Conservation (phyloP, 2,329 filamentous ascomycete genomes). For the Lachnellula cervina region DNA sequence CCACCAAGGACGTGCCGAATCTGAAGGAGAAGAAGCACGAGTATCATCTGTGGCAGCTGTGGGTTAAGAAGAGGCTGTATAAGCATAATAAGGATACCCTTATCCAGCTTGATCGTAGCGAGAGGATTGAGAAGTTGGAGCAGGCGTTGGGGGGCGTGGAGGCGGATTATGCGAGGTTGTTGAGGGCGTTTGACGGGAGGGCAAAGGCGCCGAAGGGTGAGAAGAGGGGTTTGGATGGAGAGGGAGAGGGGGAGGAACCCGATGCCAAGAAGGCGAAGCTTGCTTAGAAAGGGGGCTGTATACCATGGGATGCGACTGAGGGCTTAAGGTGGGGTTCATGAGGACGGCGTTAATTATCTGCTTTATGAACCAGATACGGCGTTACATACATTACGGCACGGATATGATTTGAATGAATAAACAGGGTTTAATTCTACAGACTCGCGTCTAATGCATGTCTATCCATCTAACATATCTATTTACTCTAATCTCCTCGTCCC, state of each 20-base stretch:
- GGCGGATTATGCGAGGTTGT: slow-evolving; percentile 65
- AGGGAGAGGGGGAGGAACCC: slow-evolving; percentile 11
- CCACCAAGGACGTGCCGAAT: slow-evolving; percentile 38
- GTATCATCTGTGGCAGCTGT: slow-evolving; percentile 67
- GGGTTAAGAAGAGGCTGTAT: slow-evolving; percentile 74
- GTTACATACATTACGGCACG: background rate
- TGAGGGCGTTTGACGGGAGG: slow-evolving; percentile 34
- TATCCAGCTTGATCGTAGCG: slow-evolving; percentile 60
- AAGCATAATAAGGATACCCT: slow-evolving; percentile 68
- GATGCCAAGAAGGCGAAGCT: slow-evolving; percentile 24
- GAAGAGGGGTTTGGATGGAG: slow-evolving; percentile 18
- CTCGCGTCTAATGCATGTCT: background rate
- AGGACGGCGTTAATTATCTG: background rate
- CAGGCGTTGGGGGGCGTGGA: slow-evolving; percentile 64
- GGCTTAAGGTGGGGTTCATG: background rate
- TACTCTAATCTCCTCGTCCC: slow-evolving; percentile 36
- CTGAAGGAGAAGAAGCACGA: slow-evolving; percentile 52
- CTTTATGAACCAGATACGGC: background rate
- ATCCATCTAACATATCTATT: background rate
- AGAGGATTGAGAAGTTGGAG: slow-evolving; percentile 68
- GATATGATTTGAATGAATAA: background rate
- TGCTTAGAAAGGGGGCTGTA: background rate
- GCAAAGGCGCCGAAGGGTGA: slow-evolving; percentile 1
- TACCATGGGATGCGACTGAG: background rate
- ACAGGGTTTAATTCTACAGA: background rate